phyloP scores from a whole-genome alignment of 2,329 filamentous ascomycete species.

The Fusarium sp. region DNA sequence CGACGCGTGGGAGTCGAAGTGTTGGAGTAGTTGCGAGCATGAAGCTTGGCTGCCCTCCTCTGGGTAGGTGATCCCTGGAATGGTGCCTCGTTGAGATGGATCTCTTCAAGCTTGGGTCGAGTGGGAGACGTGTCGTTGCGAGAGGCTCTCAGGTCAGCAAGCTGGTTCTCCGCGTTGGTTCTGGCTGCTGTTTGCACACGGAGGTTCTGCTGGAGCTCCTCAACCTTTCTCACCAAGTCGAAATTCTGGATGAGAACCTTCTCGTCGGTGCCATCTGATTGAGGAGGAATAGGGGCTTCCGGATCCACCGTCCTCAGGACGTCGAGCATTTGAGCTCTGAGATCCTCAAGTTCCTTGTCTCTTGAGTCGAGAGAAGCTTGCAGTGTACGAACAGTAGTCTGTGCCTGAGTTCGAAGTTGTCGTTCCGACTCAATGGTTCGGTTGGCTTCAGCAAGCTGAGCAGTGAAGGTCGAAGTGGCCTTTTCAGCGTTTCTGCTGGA shows the following conservation, averaged over 20 bases:
- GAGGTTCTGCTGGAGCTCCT: constrained; percentile 87
- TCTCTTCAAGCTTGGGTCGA: constrained; percentile 83
- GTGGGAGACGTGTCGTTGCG: constrained; percentile 72
- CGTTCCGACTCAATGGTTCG: constrained; percentile 89
- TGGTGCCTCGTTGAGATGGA: constrained; percentile 81
- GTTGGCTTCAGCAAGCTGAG: constrained; percentile 88
- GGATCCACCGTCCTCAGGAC: constrained; percentile 90
- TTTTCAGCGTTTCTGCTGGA: constrained; percentile 90
- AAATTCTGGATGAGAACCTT: constrained; percentile 77
- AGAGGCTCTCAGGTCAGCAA: constrained; percentile 77
- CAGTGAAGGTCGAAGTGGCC: constrained; percentile 76
- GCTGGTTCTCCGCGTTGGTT: constrained; percentile 80
- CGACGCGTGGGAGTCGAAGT: constrained; percentile 79
- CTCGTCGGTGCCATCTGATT: constrained; percentile 65
- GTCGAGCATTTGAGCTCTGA: constrained; percentile 79
- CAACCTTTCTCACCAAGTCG: constrained; percentile 83
- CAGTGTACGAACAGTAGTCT: constrained; percentile 81
- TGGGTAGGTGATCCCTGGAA: constrained; percentile 78
- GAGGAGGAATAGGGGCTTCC: constrained; percentile 69
- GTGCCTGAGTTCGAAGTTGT: constrained; percentile 83
- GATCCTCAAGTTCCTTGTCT: constrained; percentile 80
- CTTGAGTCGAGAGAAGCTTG: constrained; percentile 80
- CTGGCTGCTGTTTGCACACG: constrained; percentile 83
- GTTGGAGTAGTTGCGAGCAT: constrained; percentile 70
- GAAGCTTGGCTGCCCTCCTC: constrained; percentile 63